These are phyloP conservation scores for Thymus mandschuricus DNA, from an alignment of 257 asterid genomes.

Conservation along the genomic window DNA sequence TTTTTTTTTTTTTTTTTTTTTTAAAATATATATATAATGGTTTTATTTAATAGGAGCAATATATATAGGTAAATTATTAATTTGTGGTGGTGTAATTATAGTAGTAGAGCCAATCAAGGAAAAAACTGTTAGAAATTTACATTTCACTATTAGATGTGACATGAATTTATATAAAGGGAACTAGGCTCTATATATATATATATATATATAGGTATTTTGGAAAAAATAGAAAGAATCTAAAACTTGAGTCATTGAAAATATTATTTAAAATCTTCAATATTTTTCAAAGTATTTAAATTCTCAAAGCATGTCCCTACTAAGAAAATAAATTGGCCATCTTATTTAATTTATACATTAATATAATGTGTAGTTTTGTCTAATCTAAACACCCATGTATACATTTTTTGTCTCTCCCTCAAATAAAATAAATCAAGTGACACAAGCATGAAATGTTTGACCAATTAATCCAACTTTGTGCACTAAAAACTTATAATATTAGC, in stretches of 20 bases:
- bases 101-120: slow-evolving; percentile 43
- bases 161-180: neutral
- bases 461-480: slow-evolving; percentile 16
- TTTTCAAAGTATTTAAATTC: too few relatives aligned
- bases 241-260: too few relatives aligned
- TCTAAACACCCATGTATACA: neutral
- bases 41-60: too few relatives aligned
- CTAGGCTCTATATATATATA: too few relatives aligned
- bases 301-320: neutral
- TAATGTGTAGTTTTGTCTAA: neutral
- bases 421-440: neutral
- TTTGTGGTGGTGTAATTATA: slow-evolving; percentile 1
- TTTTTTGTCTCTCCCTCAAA: neutral
- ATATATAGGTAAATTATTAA: neutral
- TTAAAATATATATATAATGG: neutral
- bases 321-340: neutral
- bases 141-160: slow-evolving; percentile 11
- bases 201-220: neutral
- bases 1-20: neutral
- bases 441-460: slow-evolving; percentile 27
- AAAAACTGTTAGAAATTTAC: slow-evolving; percentile 6
- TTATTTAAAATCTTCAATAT: neutral
- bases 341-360: neutral
- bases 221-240: too few relatives aligned
- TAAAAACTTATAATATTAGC: slow-evolving; percentile 4